Conservation (phyloP, 352 stramenopile species). For the Globisporangium recalcitrans region DNA sequence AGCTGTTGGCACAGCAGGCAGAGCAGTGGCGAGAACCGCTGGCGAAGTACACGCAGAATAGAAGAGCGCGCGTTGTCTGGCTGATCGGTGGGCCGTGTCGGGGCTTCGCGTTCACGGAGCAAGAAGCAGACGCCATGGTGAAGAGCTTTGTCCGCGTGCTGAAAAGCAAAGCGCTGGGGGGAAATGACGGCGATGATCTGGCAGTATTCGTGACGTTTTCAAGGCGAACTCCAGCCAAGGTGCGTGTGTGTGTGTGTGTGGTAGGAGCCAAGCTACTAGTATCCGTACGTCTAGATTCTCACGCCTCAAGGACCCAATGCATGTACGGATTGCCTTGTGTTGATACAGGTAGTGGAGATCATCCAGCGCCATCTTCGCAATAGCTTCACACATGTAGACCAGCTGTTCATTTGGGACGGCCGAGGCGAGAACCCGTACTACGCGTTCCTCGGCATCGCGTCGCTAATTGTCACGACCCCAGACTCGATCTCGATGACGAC, state of each 20-base stretch:
- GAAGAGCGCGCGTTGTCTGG: slow-evolving; percentile 31
- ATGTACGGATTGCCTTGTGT: not conserved
- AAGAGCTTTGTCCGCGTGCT: slow-evolving; percentile 28
- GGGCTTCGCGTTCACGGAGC: slow-evolving; percentile 44
- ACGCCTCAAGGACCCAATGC: not conserved
- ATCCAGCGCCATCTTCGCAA: slow-evolving; percentile 24
- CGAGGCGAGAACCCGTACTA: slow-evolving; percentile 60
- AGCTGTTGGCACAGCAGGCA: slow-evolving; percentile 24
- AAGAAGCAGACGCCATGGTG: slow-evolving; percentile 36
- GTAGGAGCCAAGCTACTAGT: not conserved
- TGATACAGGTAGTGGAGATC: slow-evolving; percentile 31
- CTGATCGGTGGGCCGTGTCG: slow-evolving; percentile 64
- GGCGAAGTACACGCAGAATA: slow-evolving; percentile 5
- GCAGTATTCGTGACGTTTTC: slow-evolving; percentile 69
- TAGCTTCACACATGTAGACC: slow-evolving; percentile 16
- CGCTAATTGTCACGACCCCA: slow-evolving; percentile 58
- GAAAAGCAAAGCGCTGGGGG: not conserved
- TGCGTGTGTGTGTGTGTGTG: slow-evolving; percentile 10
- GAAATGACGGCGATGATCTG: slow-evolving; percentile 7
- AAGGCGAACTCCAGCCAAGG: slow-evolving; percentile 41
- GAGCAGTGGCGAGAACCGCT: slow-evolving; percentile 16
- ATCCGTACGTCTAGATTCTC: not conserved
- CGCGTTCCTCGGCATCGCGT: slow-evolving; percentile 45
- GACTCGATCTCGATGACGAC: slow-evolving; percentile 83
- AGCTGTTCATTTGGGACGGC: slow-evolving; percentile 52